Conservation (phyloP, 768 basidiomycete species). For the Pleurotus giganteus region DNA sequence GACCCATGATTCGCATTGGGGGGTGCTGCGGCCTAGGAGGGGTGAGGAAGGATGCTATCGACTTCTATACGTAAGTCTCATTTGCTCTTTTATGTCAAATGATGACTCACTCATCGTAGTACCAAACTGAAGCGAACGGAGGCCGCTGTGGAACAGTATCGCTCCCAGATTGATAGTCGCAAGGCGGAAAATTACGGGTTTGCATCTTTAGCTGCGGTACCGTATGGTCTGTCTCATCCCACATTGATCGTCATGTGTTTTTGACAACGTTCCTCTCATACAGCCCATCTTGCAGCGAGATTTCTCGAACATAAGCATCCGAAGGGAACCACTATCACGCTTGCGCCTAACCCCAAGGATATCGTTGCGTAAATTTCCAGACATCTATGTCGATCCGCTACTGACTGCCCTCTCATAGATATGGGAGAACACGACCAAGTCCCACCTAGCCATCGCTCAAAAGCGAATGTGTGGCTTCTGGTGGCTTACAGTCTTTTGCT, state of each 20-base stretch:
- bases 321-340: constrained; percentile 57
- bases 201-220: constrained; percentile 68
- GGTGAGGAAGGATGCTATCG: constrained; percentile 70
- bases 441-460: constrained; percentile 45
- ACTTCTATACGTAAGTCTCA: constrained; percentile 58
- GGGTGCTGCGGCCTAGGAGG: constrained; percentile 73
- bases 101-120: constrained; percentile 14
- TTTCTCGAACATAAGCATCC: constrained; percentile 55
- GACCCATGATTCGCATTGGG: constrained; percentile 67
- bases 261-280: background rate
- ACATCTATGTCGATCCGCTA: background rate
- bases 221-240: constrained; percentile 32
- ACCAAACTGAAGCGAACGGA: constrained; percentile 43
- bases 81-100: constrained; percentile 14
- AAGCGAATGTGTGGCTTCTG: constrained; percentile 64
- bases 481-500: constrained; percentile 64
- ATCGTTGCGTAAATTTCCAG: constrained; percentile 30
- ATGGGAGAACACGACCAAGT: constrained; percentile 74
- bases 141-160: constrained; percentile 54
- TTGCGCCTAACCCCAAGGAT: constrained; percentile 63
- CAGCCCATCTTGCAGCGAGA: constrained; percentile 68
- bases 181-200: constrained; percentile 77
- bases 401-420: constrained; percentile 37
- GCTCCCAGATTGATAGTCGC: constrained; percentile 52
- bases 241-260: too few species aligned